phyloP scores from a whole-genome alignment of 805 yeast genomes.

The Martiniozyma abietophila region DNA sequence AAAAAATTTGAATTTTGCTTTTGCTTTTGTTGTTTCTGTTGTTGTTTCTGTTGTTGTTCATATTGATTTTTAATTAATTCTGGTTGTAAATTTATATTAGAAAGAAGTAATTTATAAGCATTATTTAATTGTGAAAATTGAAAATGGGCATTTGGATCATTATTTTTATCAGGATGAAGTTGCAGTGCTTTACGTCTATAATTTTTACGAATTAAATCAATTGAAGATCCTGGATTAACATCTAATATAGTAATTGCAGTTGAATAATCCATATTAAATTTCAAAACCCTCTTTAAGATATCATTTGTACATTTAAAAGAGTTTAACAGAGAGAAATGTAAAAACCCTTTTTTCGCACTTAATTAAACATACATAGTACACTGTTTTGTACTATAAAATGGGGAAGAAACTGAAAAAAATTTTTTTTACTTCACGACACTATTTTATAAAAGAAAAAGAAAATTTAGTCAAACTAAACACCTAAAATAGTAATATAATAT shows the following conservation, averaged over 20 bases:
- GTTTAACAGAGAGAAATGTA: background rate
- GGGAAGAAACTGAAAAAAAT: background rate
- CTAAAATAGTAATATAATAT: background rate
- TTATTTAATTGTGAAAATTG: constrained; percentile 22
- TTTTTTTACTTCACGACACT: background rate
- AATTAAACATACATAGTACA: too few species aligned
- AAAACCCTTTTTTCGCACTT: background rate
- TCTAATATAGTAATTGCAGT: constrained; percentile 14
- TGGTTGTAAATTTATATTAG: constrained; percentile 3
- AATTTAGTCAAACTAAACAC: background rate
- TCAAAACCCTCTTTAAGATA: constrained; percentile 5
- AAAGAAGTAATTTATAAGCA: constrained; percentile 20
- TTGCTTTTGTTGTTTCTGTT: background rate
- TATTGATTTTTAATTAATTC: constrained; percentile 19
- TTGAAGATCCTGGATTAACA: constrained; percentile 5
- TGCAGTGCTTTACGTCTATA: constrained; percentile 25
- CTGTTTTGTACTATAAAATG: too few species aligned
- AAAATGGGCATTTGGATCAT: constrained; percentile 19
- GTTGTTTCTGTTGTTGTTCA: constrained; percentile 4
- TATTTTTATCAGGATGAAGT: constrained; percentile 30
- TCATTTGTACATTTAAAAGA: constrained; percentile 11
- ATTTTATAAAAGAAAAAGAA: background rate
- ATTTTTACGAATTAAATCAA: constrained; percentile 18
- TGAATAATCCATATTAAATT: too few species aligned
- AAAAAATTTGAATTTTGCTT: constrained; percentile 2